These are phyloP conservation scores for Blastobotrys aristatus DNA, from an alignment of 1,139 yeast species.

Conservation along the genomic window DNA sequence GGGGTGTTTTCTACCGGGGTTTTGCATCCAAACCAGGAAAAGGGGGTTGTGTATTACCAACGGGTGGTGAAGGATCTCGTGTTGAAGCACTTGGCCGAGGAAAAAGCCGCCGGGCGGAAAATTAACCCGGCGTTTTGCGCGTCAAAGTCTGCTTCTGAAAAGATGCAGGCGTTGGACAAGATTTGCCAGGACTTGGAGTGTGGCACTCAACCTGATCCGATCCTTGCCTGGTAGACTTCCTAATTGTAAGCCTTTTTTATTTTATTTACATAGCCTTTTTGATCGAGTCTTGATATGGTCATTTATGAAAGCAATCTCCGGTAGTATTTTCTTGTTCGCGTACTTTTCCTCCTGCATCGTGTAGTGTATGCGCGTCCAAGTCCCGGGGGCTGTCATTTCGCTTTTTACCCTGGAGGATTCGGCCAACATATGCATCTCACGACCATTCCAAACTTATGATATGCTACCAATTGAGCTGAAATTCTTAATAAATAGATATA, in stretches of 20 bases:
- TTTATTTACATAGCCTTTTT: not conserved
- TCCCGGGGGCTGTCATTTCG: too few species aligned
- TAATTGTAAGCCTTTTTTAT: not conserved
- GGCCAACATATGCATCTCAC: too few species aligned
- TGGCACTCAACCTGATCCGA: constrained; percentile 11
- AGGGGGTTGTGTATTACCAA: constrained; percentile 7
- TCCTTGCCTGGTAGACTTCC: constrained; percentile 12
- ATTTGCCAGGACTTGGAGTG: constrained; percentile 15
- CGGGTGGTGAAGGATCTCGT: constrained; percentile 8
- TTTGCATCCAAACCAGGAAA: not conserved
- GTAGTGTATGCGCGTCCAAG: too few species aligned
- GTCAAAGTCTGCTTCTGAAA: constrained; percentile 9
- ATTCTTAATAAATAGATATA: too few species aligned
- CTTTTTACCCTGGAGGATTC: too few species aligned
- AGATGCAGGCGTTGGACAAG: constrained; percentile 12
- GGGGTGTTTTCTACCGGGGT: constrained; percentile 1
- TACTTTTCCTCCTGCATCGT: too few species aligned
- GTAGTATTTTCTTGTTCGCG: too few species aligned
- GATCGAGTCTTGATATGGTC: too few species aligned
- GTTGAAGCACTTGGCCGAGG: constrained; percentile 6
- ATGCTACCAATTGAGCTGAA: too few species aligned
- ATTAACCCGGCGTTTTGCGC: constrained; percentile 14
- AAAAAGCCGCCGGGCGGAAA: constrained; percentile 10
- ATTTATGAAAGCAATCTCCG: too few species aligned
- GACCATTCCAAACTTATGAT: too few species aligned